Evolutionary conservation across 176 grass and related monocot genomes (phyloP).

Genomic region (barley (Hordeum vulgare)): DNA sequence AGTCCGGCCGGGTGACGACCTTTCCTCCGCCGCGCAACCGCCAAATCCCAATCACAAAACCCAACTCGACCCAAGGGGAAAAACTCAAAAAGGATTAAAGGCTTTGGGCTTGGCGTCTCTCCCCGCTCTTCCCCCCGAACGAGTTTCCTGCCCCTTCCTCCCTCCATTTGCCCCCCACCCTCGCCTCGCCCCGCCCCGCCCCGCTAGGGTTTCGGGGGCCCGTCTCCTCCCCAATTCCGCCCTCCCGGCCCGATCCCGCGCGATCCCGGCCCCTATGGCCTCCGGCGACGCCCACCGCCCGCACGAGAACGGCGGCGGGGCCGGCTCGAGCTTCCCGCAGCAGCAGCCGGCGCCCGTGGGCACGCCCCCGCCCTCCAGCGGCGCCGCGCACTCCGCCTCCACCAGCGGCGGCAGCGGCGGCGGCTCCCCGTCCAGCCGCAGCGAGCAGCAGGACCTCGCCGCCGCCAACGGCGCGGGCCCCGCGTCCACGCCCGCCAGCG

Average conservation of each 20-base stretch:
- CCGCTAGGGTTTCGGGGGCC: slow-evolving; percentile 47
- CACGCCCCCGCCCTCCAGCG: slow-evolving; percentile 32
- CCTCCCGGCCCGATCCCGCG: not conserved
- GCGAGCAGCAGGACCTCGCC: slow-evolving; percentile 36
- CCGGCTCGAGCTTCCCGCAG: not conserved
- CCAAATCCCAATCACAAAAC: not conserved
- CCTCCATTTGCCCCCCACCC: slow-evolving; percentile 9
- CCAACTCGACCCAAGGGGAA: not conserved
- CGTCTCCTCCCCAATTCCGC: slow-evolving; percentile 12
- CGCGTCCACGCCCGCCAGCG: slow-evolving; percentile 47
- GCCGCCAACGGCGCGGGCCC: not conserved
- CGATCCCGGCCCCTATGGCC: slow-evolving; percentile 26
- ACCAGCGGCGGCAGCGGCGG: slow-evolving; percentile 58
- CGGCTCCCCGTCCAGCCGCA: slow-evolving; percentile 60
- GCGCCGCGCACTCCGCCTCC: slow-evolving; percentile 58
- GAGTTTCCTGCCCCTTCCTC: slow-evolving; percentile 23
- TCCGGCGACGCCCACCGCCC: slow-evolving; percentile 18
- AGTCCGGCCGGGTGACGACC: too few relatives aligned
- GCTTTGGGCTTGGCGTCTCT: slow-evolving; percentile 11
- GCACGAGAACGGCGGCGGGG: not conserved
- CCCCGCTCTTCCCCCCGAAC: slow-evolving; percentile 36
- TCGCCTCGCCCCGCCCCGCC: not conserved
- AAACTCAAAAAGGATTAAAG: not conserved
- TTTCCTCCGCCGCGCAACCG: not conserved
- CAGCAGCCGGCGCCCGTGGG: not conserved